A percentile compares a stretch with the other conserved stretches of the same genome.
phyloP scores from a whole-genome alignment of 1,284 basidiomycete species.

The Apiotrichum sp. region DNA sequence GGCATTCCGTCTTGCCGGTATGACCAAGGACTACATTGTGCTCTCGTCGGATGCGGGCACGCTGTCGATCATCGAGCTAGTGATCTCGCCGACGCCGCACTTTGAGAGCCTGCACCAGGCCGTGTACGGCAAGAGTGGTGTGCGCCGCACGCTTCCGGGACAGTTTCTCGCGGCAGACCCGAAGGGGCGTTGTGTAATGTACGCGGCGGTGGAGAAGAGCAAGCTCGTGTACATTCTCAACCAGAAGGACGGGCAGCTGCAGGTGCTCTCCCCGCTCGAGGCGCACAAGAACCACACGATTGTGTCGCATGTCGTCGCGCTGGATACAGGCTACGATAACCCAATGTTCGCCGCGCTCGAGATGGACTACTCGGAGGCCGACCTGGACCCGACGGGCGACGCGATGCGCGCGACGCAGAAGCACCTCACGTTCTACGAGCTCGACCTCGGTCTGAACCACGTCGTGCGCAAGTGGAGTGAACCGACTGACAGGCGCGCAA shows the following conservation, averaged over 20 bases:
- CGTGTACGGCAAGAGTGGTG: slow-evolving; percentile 87
- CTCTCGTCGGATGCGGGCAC: slow-evolving; percentile 91
- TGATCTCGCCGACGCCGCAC: slow-evolving; percentile 65
- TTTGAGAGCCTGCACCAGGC: slow-evolving; percentile 88
- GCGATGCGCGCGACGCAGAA: slow-evolving; percentile 84
- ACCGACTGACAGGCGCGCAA: slow-evolving; percentile 84
- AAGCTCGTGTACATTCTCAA: slow-evolving; percentile 93
- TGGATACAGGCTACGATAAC: slow-evolving; percentile 96
- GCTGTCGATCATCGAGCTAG: slow-evolving; percentile 84
- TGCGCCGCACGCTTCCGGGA: slow-evolving; percentile 74
- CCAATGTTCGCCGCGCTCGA: slow-evolving; percentile 90
- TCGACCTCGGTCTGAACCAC: slow-evolving; percentile 91
- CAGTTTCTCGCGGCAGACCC: slow-evolving; percentile 91
- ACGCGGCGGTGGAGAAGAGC: slow-evolving; percentile 52
- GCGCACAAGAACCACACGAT: slow-evolving; percentile 89
- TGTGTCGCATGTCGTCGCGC: slow-evolving; percentile 82
- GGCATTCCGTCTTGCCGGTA: slow-evolving; percentile 85
- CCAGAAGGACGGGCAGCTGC: slow-evolving; percentile 88
- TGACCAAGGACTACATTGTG: slow-evolving; percentile 93
- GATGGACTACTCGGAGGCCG: slow-evolving; percentile 86
- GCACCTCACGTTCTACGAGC: slow-evolving; percentile 94
- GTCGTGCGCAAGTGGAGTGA: slow-evolving; percentile 97
- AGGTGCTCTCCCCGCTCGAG: slow-evolving; percentile 89
- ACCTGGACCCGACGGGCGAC: slow-evolving; percentile 89
- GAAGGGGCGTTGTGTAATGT: slow-evolving; percentile 88